These are phyloP conservation scores for Colletotrichum orchidophilum DNA, from an alignment of 2,329 filamentous ascomycete genomes.

Conservation along the genomic window DNA sequence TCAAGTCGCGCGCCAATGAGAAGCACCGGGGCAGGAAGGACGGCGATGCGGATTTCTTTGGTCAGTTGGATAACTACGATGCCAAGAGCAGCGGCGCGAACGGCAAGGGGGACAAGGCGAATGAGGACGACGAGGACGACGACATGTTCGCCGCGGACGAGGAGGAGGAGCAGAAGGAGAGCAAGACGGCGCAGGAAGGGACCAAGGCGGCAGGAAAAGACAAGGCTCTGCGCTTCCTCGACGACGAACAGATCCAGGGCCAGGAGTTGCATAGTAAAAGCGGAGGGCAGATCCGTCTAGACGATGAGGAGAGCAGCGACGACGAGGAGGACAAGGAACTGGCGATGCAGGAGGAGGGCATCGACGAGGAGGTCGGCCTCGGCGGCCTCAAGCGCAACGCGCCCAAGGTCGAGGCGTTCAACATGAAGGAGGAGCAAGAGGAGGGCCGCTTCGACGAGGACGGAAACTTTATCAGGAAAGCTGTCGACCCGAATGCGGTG, in stretches of 20 bases:
- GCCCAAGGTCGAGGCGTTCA: conserved; percentile 95
- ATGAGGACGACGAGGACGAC: conserved; percentile 57
- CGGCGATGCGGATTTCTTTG: conserved; percentile 59
- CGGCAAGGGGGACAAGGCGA: conserved; percentile 42
- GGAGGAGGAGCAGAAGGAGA: conserved; percentile 49
- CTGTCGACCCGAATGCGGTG: conserved; percentile 85
- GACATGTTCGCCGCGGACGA: conserved; percentile 83
- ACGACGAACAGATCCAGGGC: conserved; percentile 75
- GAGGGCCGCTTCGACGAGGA: conserved; percentile 91
- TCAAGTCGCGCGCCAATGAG: conserved; percentile 76
- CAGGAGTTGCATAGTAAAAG: conserved; percentile 79
- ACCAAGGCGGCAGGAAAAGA: conserved; percentile 55
- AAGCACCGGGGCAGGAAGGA: conserved; percentile 53
- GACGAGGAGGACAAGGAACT: conserved; percentile 78
- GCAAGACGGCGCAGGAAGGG: conserved; percentile 35
- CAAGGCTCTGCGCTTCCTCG: conserved; percentile 70
- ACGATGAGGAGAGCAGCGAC: conserved; percentile 65
- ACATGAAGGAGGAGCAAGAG: conserved; percentile 89
- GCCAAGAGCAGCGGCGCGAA: conserved; percentile 52
- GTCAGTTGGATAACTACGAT: conserved; percentile 65
- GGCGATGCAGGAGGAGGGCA: conserved; percentile 76
- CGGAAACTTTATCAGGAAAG: conserved; percentile 92
- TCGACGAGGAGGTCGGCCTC: conserved; percentile 90
- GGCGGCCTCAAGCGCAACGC: conserved; percentile 93
- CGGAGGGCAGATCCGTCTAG: conserved; percentile 75